Evolutionary conservation across 768 basidiomycete species (phyloP).

Genomic region (Termitomyces sp.): DNA sequence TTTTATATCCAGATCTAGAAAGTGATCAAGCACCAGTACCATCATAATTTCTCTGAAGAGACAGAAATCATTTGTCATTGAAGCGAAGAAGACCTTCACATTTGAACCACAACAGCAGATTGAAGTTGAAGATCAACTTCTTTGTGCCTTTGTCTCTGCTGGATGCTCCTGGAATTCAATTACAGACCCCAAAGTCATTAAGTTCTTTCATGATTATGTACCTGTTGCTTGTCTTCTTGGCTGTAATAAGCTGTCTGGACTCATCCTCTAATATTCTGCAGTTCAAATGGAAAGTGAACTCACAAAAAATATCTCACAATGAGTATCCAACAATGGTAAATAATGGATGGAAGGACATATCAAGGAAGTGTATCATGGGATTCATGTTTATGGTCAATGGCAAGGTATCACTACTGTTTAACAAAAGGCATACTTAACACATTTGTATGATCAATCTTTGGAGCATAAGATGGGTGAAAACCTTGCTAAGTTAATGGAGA

Average conservation of each 20-base stretch:
- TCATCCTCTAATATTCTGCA: not conserved
- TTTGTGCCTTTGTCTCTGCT: constrained; percentile 2
- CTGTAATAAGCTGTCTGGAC: not conserved
- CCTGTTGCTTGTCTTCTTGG: not conserved
- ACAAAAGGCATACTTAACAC: not conserved
- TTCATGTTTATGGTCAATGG: not conserved
- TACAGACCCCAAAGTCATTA: constrained; percentile 6
- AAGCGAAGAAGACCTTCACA: not conserved
- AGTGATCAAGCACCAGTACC: not conserved
- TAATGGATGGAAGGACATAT: no score
- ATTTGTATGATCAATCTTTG: not conserved
- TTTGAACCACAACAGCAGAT: not conserved
- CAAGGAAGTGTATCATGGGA: no score
- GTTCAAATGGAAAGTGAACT: not conserved
- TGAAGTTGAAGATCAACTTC: not conserved
- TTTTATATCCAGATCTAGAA: not conserved
- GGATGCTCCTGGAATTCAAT: not conserved
- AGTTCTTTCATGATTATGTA: constrained; percentile 5
- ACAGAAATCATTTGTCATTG: not conserved
- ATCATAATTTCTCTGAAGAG: not conserved
- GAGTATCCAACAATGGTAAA: no score
- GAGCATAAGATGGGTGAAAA: not conserved
- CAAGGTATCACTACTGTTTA: not conserved
- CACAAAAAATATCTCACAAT: no score
- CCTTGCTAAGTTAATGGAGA: no score